Evolutionary conservation across 2,329 filamentous ascomycete species (phyloP).

Genomic region (Mycosphaerella arachidis): DNA sequence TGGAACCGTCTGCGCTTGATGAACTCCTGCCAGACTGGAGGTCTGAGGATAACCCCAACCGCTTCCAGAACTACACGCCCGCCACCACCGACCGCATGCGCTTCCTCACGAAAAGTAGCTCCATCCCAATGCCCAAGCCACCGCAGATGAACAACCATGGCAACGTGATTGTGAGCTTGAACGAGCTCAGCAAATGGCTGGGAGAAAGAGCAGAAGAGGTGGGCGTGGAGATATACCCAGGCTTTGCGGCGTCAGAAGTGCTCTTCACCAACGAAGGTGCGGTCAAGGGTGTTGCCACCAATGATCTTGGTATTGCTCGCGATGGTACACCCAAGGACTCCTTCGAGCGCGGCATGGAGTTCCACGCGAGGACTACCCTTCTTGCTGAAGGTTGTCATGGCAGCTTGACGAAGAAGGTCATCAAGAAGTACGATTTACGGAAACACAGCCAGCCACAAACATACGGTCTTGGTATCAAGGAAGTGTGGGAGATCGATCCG

Average conservation of each 20-base stretch:
- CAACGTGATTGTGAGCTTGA: conserved; percentile 95
- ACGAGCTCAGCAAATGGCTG: conserved; percentile 92
- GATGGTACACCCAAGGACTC: conserved; percentile 80
- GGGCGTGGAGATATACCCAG: conserved; percentile 92
- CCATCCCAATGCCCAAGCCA: conserved; percentile 78
- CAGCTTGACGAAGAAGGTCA: conserved; percentile 88
- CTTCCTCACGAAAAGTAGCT: conserved; percentile 76
- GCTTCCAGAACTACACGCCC: conserved; percentile 82
- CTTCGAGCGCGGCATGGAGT: conserved; percentile 98
- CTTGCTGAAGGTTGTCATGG: conserved; percentile 96
- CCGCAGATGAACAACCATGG: conserved; percentile 98
- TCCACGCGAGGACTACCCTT: conserved; percentile 85
- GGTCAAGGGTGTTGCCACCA: conserved; percentile 91
- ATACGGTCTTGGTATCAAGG: conserved; percentile 90
- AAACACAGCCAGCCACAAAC: conserved; percentile 89
- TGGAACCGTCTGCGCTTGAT: conserved; percentile 81
- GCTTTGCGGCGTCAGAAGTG: conserved; percentile 90
- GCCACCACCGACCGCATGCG: conserved; percentile 84
- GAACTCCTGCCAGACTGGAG: conserved; percentile 95
- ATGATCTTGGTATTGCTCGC: conserved; percentile 80
- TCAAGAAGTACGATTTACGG: conserved; percentile 87
- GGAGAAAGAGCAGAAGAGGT: conserved; percentile 94
- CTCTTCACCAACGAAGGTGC: conserved; percentile 82
- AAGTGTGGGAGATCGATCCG: conserved; percentile 93
- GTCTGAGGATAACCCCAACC: conserved; percentile 76